A percentile compares a stretch with the other conserved stretches of the same genome.
Conservation (phyloP, 2,329 filamentous ascomycete species). For the Penicillium sumatraense region DNA sequence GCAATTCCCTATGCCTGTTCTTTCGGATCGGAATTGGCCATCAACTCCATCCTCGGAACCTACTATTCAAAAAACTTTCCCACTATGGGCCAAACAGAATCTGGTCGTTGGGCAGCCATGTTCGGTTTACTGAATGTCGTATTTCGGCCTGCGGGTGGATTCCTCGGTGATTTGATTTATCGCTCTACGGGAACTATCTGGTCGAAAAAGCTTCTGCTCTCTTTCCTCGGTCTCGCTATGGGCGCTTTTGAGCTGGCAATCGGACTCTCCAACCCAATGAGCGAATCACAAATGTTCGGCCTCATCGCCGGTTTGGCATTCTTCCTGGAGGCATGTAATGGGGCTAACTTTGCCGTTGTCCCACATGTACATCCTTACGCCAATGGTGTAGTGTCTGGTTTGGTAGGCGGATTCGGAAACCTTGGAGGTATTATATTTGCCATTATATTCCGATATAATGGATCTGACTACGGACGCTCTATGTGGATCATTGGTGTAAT, state of each 20-base stretch:
- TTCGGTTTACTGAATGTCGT: slow-evolving; percentile 58
- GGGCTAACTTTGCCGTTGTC: slow-evolving; percentile 82
- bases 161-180: slow-evolving; percentile 63
- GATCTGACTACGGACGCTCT: slow-evolving; percentile 68
- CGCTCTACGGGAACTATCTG: slow-evolving; percentile 57
- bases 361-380: slow-evolving; percentile 83
- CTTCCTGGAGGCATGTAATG: slow-evolving; percentile 84
- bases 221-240: slow-evolving; percentile 59
- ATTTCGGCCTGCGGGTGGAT: slow-evolving; percentile 53
- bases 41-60: slow-evolving; percentile 64
- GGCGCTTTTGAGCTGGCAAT: slow-evolving; percentile 67
- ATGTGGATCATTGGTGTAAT: slow-evolving; percentile 85
- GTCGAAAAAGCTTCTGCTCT: slow-evolving; percentile 67
- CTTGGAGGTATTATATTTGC: slow-evolving; percentile 84
- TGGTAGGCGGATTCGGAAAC: slow-evolving; percentile 80
- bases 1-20: slow-evolving; percentile 63
- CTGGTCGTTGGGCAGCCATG: slow-evolving; percentile 61
- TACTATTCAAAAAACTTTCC: slow-evolving; percentile 64
- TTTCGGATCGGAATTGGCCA: slow-evolving; percentile 64
- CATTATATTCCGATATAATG: slow-evolving; percentile 78
- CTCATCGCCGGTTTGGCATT: slow-evolving; percentile 77
- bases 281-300: slow-evolving; percentile 71
- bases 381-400: slow-evolving; percentile 78
- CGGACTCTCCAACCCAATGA: slow-evolving; percentile 65
- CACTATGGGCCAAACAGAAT: slow-evolving; percentile 57